Percentiles rank a stretch among this genome's conserved stretches.
Evolutionary conservation across 2,329 filamentous ascomycete species (phyloP).

Genomic region (Nannizzia gypsea): DNA sequence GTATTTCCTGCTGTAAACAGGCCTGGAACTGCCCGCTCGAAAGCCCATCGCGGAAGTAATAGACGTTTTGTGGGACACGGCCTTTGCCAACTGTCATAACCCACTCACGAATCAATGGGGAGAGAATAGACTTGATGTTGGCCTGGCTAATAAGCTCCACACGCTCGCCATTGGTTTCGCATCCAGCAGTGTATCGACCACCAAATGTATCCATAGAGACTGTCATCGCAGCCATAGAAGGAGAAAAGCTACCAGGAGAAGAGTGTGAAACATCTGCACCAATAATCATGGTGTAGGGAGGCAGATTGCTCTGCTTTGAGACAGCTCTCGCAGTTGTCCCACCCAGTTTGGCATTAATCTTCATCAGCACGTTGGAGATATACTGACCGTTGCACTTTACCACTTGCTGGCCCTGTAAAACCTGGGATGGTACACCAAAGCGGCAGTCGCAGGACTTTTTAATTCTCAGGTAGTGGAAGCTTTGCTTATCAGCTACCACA

Average conservation of each 20-base stretch:
- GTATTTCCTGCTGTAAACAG: constrained; percentile 68
- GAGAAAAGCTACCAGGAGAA: constrained; percentile 51
- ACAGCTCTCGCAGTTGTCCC: constrained; percentile 55
- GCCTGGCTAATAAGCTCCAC: constrained; percentile 62
- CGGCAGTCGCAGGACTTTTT: constrained; percentile 85
- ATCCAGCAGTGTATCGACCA: constrained; percentile 65
- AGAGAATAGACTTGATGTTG: constrained; percentile 57
- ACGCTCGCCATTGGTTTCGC: constrained; percentile 71
- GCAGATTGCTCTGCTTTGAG: constrained; percentile 30
- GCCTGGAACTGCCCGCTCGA: constrained; percentile 73
- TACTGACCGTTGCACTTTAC: constrained; percentile 64
- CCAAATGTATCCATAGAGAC: constrained; percentile 62
- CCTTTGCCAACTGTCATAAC: constrained; percentile 42
- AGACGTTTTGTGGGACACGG: constrained; percentile 57
- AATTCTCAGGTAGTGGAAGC: constrained; percentile 64
- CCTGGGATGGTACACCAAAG: constrained; percentile 72
- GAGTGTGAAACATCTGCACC: constrained; percentile 86
- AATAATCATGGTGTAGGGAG: constrained; percentile 60
- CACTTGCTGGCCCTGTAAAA: constrained; percentile 61
- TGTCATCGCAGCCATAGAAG: constrained; percentile 80
- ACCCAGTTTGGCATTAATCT: constrained; percentile 91
- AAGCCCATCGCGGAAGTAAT: constrained; percentile 90
- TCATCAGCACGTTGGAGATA: constrained; percentile 88
- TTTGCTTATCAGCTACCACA: constrained; percentile 59
- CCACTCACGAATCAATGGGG: constrained; percentile 55